Base-by-base conservation (phyloP, 2,329 filamentous ascomycete genomes). In the Pseudogymnoascus sp. region DNA sequence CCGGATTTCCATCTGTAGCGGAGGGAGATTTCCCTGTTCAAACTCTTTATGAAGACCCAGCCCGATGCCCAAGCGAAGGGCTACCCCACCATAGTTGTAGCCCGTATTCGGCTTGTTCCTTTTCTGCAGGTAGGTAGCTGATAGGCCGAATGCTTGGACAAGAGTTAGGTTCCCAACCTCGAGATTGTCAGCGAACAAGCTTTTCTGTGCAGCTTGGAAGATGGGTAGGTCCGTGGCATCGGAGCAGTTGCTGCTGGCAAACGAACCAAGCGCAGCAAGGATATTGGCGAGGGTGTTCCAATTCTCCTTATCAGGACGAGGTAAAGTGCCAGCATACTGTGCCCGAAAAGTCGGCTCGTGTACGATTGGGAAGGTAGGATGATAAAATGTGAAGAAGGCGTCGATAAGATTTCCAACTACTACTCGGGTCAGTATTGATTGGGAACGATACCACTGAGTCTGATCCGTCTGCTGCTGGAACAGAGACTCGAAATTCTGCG, bases 81-180 rank as follows among this genome's bases (percentile, higher is more conserved):
- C 97, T 72, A 97, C 85, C 75, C 96, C 96, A 62, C 97, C 87
- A 77, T 97, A 97, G 11, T 81, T 81, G 66, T 79, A 81, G 0
- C 79, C 79, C 0, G 79, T 79, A 65, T 82, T 82, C 3, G 80
- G 79, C 39, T 78, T 76, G 67, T 82, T 77, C 31, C 77, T 73
- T 67, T 81, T 82, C 67, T 81, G 81, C 3, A 81, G 73, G 67
- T 82, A 82, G 59, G 81, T 81, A 0, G 76, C 76, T 61, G 75
- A 74, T 2, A 81, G 70, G 0, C 73, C 71, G n/a, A 81, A 71
- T 0, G 76, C 76, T 65, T 81, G 79, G 1, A 81, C 77, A 0
- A 79, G 69, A 3, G 75, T 75, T 10, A 81, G 66, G 42, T 77
- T 80, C 1, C 79, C 80, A 12, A 73, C 73, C 65, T 81, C 79